Base-by-base conservation (phyloP, 2,329 filamentous ascomycete genomes). In the Alternaria rosae region DNA sequence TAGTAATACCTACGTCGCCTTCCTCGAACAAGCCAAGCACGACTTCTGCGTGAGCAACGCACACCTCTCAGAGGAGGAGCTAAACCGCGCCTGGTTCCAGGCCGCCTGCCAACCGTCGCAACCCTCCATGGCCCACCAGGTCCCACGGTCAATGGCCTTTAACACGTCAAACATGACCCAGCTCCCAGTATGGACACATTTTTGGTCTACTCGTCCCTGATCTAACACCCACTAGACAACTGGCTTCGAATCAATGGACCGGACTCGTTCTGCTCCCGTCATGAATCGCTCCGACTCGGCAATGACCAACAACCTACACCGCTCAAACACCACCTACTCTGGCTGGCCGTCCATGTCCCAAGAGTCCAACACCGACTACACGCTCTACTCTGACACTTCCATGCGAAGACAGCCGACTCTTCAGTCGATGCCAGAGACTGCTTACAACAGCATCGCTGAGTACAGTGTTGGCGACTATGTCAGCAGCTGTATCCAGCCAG, bases 401-500 rank as follows among this genome's bases (percentile, higher is more conserved):
- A 60, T 66, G 63, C 67, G 56, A 26, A 66, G 56, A 48, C 70
- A 67, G 54, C 61, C 68, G 26, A 42, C 59, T 9, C 71, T 77
- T 12, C 71, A 76, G 51, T 60, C 70, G 21, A 72, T 77, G 43
- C 61, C 67, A 57, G 76, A 76, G 64, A 21, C 41, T 25, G 45
- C 66, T 7, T 43, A 57, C 59, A 57, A 59, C 55, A 64, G 64
- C 61, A 70, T 76, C 64, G 65, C 71, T 62, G 77, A 76, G 67
- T 80, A 80, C 69, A 71, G 73, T 44, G 78, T 78, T 50, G 67
- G 65, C 55, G 77, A 81, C 47, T 82, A 76, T 59, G 62, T 79
- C 68, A 70, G 64, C 57, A 78, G 55, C 58, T 74, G 66, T 62
- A 72, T 77, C 52, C 70, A 75, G 57, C 63, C 66, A 53, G 62